Evolutionary conservation across 495 filamentous ascomycete genomes (phyloP), one percentile per base, ranked within the genome.

Genomic region (Thermochaetoides thermophila): DNA sequence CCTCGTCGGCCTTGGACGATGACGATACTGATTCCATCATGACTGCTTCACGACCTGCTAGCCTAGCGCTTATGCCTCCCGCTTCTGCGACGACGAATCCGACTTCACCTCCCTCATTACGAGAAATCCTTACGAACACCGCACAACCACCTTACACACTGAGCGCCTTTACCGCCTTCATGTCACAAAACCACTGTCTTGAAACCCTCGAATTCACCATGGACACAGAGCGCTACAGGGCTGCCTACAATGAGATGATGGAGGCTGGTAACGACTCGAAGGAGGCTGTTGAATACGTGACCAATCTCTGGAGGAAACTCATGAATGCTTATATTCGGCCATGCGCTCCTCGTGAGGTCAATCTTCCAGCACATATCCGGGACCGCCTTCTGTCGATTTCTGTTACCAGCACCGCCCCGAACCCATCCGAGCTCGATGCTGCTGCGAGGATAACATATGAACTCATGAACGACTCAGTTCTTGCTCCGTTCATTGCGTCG

Each of bases 131-230:
- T 27, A 74, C 81, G 24, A 85, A 94, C 49, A 73, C 72, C 15
- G 81, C 91, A 33, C 78, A 83, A 1, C 76, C 84, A 24, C 91
- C 91, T 44, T 96, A 86, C 66, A 95, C 86, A 2, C 69, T 96
- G 12, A 73, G 73, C 43, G 89, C 91, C 15, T 96, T 99, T 58
- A 96, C 83, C 71, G 89, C 87, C 32, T 99, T 89, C 50, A 71
- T 96, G 16, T 95, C 91, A 2, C 86, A 94, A 45, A 96, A 96
- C 43, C 91, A 96, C 56, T 99, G 91, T 48, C 59, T 96, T 27
- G 91, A 99, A 56, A 99, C 84, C 5, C 60, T 99, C 28, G 91
- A 99, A 49, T 99, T 99, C 60, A 94, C 89, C 27, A 71, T 95
- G 70, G 89, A 95, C 52, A 82, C 89, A 30, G 76, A 80, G 32